Evolutionary conservation across 345 rosid genomes (phyloP).

Genomic region (Salix udensis): DNA sequence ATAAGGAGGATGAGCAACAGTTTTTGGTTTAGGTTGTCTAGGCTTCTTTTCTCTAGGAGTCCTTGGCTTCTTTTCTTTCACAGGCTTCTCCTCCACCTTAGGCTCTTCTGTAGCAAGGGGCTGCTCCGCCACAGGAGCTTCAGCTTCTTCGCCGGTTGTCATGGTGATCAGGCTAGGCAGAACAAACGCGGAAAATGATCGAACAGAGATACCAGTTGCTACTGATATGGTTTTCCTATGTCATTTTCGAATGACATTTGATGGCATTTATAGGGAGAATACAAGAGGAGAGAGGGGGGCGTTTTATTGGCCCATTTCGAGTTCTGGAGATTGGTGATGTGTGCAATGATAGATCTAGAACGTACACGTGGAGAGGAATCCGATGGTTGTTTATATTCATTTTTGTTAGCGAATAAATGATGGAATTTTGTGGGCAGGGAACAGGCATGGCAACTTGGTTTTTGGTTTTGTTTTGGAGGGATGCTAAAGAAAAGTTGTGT

Average conservation of each 20-base stretch:
- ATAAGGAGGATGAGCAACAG: constrained; percentile 70
- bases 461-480: constrained; percentile 4
- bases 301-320: constrained; percentile 24
- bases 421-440: not conserved
- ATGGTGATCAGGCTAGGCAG: not conserved
- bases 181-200: too few relatives aligned
- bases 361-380: constrained; percentile 47
- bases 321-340: constrained; percentile 37
- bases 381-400: not conserved
- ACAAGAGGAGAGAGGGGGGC: not conserved
- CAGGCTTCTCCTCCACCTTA: constrained; percentile 27
- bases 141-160: constrained; percentile 34
- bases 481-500: constrained; percentile 32
- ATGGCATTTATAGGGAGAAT: constrained; percentile 31
- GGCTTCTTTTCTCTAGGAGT: constrained; percentile 43
- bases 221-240: not conserved
- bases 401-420: not conserved
- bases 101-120: constrained; percentile 26
- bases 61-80: constrained; percentile 35
- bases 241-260: not conserved
- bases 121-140: constrained; percentile 13
- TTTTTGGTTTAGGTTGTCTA: constrained; percentile 40
- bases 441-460: not conserved
- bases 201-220: too few relatives aligned
- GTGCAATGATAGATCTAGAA: constrained; percentile 24